These are phyloP conservation scores for Phytopythium helicoides DNA, from an alignment of 352 stramenopile species.

Conservation along the genomic window DNA sequence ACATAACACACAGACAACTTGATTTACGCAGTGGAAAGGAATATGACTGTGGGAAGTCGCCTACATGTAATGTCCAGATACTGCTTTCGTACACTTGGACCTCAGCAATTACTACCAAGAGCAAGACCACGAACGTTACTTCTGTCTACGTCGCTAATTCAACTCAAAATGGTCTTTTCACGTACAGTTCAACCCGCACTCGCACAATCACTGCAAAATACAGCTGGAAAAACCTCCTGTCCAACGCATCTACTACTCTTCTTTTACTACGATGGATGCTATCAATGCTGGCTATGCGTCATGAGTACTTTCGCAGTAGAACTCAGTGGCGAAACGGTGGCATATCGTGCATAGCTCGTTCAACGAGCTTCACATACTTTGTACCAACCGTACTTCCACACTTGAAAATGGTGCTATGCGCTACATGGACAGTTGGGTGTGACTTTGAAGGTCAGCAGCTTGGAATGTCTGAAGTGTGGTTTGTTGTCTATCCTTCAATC, in stretches of 20 bases:
- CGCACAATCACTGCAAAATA: background rate
- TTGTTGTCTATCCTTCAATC: conserved; percentile 28
- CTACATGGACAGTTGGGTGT: conserved; percentile 25
- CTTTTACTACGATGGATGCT: conserved; percentile 3
- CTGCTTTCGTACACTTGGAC: background rate
- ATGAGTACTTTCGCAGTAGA: background rate
- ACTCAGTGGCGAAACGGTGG: conserved; percentile 12
- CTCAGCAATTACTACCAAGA: conserved; percentile 8
- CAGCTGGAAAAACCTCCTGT: background rate
- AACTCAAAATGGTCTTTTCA: background rate
- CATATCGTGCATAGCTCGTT: conserved; percentile 17
- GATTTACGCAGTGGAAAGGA: background rate
- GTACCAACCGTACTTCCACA: conserved; percentile 16
- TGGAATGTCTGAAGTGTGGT: conserved; percentile 30
- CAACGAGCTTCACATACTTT: conserved; percentile 16
- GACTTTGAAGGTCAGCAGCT: conserved; percentile 32
- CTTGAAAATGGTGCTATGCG: conserved; percentile 19
- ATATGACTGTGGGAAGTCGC: background rate
- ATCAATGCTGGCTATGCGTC: background rate
- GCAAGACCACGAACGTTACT: conserved; percentile 21
- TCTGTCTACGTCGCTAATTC: conserved; percentile 10
- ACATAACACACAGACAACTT: conserved; percentile 3
- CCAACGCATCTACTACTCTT: background rate
- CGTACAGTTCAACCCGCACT: background rate
- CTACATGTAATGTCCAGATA: background rate